These are phyloP conservation scores for Cicer arietinum DNA, from an alignment of 306 rosid species.

Conservation along the genomic window DNA sequence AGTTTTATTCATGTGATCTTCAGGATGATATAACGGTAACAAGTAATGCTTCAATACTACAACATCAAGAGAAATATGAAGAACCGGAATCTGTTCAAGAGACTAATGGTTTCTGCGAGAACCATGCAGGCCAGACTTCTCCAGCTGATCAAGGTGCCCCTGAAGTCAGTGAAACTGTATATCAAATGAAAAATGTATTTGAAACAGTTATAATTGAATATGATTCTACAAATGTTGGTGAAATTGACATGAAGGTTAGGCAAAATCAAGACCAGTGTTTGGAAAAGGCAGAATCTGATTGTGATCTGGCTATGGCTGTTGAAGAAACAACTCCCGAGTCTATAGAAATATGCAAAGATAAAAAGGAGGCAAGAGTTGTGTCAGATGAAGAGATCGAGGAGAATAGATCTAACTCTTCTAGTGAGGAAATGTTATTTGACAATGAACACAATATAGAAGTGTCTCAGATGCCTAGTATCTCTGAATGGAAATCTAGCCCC, in stretches of 20 bases:
- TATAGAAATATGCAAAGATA: slow-evolving; percentile 40
- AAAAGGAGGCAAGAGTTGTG: slow-evolving; percentile 51
- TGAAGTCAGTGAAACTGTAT: slow-evolving; percentile 44
- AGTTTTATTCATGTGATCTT: slow-evolving; percentile 48
- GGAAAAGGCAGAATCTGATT: slow-evolving; percentile 47
- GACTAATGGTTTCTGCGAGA: slow-evolving; percentile 46
- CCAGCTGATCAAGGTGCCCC: slow-evolving; percentile 45
- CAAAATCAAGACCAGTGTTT: slow-evolving; percentile 50
- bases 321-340: slow-evolving; percentile 57
- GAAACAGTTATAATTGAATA: slow-evolving; percentile 36
- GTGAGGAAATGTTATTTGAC: slow-evolving; percentile 51
- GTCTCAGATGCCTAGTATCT: slow-evolving; percentile 51
- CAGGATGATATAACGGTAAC: slow-evolving; percentile 42
- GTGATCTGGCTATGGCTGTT: slow-evolving; percentile 41
- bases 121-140: slow-evolving; percentile 50
- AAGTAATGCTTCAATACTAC: slow-evolving; percentile 46
- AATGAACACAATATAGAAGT: slow-evolving; percentile 39
- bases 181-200: slow-evolving; percentile 48
- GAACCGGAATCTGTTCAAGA: slow-evolving; percentile 45
- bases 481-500: slow-evolving; percentile 46
- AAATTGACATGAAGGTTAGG: slow-evolving; percentile 44
- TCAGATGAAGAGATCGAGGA: slow-evolving; percentile 51
- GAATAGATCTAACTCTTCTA: slow-evolving; percentile 46
- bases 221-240: slow-evolving; percentile 44
- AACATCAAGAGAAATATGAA: slow-evolving; percentile 45